These are phyloP conservation scores for Colletotrichum ledebouriae DNA, from an alignment of 2,329 filamentous ascomycete genomes.

Conservation along the genomic window DNA sequence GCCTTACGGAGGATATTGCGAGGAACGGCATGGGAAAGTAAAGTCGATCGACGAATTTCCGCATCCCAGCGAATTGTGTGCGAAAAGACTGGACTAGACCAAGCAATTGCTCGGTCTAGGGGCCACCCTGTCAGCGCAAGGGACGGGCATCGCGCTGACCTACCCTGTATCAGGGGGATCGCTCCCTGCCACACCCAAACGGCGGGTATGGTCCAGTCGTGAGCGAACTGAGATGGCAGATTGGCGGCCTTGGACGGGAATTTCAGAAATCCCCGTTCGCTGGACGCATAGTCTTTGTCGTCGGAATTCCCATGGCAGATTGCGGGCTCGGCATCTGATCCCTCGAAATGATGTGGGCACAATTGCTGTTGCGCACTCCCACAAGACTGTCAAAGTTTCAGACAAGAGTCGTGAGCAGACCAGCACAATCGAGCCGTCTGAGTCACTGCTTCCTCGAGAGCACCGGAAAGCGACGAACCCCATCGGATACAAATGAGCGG, in stretches of 20 bases:
- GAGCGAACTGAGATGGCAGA: neutral
- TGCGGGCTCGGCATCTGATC: too few species aligned
- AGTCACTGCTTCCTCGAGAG: neutral
- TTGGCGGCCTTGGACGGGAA: conserved; percentile 15
- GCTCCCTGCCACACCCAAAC: neutral
- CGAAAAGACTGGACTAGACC: neutral
- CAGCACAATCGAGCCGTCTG: neutral
- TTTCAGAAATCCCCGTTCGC: conserved; percentile 4
- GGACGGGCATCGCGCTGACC: conserved; percentile 8
- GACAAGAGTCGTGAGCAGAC: neutral
- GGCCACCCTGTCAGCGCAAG: neutral
- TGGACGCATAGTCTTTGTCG: neutral
- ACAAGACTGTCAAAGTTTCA: too few species aligned
- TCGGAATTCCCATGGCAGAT: too few species aligned
- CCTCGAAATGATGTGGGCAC: too few species aligned
- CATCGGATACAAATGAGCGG: neutral
- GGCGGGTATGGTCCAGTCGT: conserved; percentile 21
- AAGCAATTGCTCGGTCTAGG: neutral
- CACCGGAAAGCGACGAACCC: neutral
- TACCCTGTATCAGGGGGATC: conserved; percentile 7
- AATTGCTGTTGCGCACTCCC: too few species aligned
- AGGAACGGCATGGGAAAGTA: neutral
- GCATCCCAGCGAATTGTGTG: too few species aligned
- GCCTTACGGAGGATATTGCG: too few species aligned
- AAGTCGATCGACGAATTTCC: conserved; percentile 10